phyloP scores from a whole-genome alignment of 169 alveolate genomes.

The Plasmodium billcollinsi region DNA sequence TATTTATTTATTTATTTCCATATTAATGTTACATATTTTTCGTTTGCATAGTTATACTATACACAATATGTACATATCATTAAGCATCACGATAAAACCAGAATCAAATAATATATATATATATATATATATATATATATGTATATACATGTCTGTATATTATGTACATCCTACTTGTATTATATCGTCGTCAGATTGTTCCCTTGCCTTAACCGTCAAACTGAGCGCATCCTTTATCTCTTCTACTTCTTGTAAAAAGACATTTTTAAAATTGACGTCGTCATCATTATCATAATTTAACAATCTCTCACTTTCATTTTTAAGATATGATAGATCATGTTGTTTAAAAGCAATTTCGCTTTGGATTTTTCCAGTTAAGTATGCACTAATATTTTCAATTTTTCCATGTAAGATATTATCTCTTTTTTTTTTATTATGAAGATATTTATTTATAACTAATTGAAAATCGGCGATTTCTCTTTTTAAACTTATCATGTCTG shows the following conservation, averaged over 20 bases:
- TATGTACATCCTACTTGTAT: slow-evolving; percentile 17
- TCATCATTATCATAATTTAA: slow-evolving; percentile 38
- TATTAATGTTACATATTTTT: too few relatives aligned
- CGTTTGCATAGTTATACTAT: too few relatives aligned
- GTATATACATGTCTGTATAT: too few relatives aligned
- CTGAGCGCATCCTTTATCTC: slow-evolving; percentile 60
- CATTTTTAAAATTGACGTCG: slow-evolving; percentile 30
- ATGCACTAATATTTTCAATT: slow-evolving; percentile 67
- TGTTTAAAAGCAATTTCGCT: slow-evolving; percentile 61
- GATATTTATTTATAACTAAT: slow-evolving; percentile 28
- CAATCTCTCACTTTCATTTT: slow-evolving; percentile 57
- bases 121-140: too few relatives aligned
- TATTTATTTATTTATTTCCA: too few relatives aligned
- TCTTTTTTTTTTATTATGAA: slow-evolving; percentile 57
- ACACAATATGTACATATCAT: too few relatives aligned
- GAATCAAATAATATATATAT: background rate
- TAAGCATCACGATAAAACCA: background rate
- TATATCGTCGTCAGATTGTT: slow-evolving; percentile 74
- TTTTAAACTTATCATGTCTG: slow-evolving; percentile 62
- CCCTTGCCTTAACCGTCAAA: slow-evolving; percentile 60
- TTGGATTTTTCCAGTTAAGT: slow-evolving; percentile 34
- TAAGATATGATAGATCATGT: slow-evolving; percentile 31
- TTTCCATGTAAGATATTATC: slow-evolving; percentile 55
- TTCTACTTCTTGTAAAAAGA: slow-evolving; percentile 47
- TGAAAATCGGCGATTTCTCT: slow-evolving; percentile 56